Evolutionary conservation across 768 basidiomycete genomes (phyloP).

Genomic region (Boletus barrowsii): DNA sequence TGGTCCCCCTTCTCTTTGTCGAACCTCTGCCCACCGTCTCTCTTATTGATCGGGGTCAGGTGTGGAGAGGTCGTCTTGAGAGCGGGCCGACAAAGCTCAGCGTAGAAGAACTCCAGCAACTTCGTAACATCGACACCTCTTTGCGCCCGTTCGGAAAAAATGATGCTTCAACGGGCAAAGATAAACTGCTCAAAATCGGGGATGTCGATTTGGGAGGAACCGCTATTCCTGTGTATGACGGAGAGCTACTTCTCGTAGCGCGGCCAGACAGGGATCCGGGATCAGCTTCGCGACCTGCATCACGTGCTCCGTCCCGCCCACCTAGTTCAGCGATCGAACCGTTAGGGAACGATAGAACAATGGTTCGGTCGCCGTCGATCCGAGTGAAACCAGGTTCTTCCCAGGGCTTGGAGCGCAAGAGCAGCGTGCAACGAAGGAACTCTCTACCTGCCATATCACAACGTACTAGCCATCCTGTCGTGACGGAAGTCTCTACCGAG

Average conservation of each 20-base stretch:
- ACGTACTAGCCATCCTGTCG: slow-evolving; percentile 52
- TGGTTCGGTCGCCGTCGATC: slow-evolving; percentile 68
- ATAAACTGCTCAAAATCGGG: slow-evolving; percentile 35
- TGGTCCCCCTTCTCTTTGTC: slow-evolving; percentile 70
- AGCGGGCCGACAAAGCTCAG: slow-evolving; percentile 49
- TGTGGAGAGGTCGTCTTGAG: slow-evolving; percentile 68
- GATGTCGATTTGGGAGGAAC: slow-evolving; percentile 58
- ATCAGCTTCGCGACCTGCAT: slow-evolving; percentile 52
- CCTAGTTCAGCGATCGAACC: slow-evolving; percentile 57
- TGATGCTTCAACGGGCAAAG: slow-evolving; percentile 19
- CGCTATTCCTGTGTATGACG: slow-evolving; percentile 68
- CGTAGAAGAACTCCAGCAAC: slow-evolving; percentile 55
- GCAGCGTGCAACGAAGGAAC: slow-evolving; percentile 68
- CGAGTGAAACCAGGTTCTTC: slow-evolving; percentile 72
- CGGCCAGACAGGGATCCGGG: slow-evolving; percentile 48
- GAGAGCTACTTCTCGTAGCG: slow-evolving; percentile 70
- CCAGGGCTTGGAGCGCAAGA: slow-evolving; percentile 70
- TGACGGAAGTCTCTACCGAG: slow-evolving; percentile 64
- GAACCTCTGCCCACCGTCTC: slow-evolving; percentile 67
- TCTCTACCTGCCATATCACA: slow-evolving; percentile 77
- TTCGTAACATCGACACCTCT: slow-evolving; percentile 51
- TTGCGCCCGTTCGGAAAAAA: slow-evolving; percentile 29
- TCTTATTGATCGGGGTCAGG: slow-evolving; percentile 62
- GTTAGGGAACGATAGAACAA: slow-evolving; percentile 35
- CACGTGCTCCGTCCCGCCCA: slow-evolving; percentile 65